Conservation (phyloP, 108 stramenopile species). For the Nannochloropsis oceanica region DNA sequence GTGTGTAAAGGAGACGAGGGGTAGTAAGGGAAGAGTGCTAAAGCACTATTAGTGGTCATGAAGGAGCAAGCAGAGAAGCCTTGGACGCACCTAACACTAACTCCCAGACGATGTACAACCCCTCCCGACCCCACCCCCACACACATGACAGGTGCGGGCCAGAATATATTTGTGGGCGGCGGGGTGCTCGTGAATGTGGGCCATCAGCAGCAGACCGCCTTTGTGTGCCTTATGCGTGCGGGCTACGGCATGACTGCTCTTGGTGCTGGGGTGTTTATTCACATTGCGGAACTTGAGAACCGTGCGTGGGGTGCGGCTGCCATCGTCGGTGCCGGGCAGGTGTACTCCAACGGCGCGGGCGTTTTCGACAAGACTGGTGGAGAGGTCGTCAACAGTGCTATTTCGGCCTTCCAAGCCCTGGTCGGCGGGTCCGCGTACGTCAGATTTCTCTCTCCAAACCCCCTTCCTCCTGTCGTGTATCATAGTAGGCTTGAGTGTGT, state of each 20-base stretch:
- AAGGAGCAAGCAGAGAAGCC: too few species aligned
- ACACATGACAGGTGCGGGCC: neutral
- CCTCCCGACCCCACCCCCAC: too few species aligned
- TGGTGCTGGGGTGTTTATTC: neutral
- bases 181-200: neutral
- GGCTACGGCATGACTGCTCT: neutral
- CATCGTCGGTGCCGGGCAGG: neutral
- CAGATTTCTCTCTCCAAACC: too few species aligned
- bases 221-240: neutral
- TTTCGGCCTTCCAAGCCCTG: neutral
- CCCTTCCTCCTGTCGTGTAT: too few species aligned
- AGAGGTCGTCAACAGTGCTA: neutral
- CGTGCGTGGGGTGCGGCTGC: neutral
- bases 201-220: neutral
- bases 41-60: neutral
- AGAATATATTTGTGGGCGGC: neutral
- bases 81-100: too few species aligned
- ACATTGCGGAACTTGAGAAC: neutral
- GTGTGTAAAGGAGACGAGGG: neutral
- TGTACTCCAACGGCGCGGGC: neutral
- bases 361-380: neutral
- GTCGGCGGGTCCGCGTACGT: neutral
- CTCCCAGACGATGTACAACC: too few species aligned
- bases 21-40: neutral
- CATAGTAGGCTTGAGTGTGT: too few species aligned